Evolutionary conservation across 2,329 filamentous ascomycete genomes (phyloP).

Genomic region (Xylariomycetidae sp.): DNA sequence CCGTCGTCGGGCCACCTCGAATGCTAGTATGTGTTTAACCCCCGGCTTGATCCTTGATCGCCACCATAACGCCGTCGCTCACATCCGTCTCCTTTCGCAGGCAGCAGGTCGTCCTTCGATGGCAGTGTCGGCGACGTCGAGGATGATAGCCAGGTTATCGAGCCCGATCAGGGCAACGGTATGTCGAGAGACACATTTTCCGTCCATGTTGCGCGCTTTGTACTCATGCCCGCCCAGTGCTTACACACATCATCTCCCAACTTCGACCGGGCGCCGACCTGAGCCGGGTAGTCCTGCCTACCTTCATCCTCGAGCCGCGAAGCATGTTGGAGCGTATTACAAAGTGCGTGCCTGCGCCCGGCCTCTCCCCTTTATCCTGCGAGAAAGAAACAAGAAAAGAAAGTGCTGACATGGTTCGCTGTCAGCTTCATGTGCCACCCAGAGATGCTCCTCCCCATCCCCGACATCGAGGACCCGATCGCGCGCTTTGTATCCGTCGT

Average conservation of each 20-base stretch:
- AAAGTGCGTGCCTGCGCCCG: conserved; percentile 83
- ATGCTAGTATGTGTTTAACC: conserved; percentile 1
- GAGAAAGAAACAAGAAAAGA: conserved; percentile 1
- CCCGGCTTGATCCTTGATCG: conserved; percentile 7
- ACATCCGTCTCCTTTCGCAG: no score
- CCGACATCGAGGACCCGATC: conserved; percentile 81
- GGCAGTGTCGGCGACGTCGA: conserved; percentile 49
- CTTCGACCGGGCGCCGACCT: conserved; percentile 91
- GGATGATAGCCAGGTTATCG: conserved; percentile 75
- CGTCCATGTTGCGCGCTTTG: not conserved
- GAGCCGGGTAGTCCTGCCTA: conserved; percentile 89
- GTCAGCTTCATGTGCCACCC: conserved; percentile 97
- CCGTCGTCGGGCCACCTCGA: not conserved
- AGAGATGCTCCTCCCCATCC: conserved; percentile 86
- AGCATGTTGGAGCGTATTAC: conserved; percentile 99
- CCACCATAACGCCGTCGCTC: no score
- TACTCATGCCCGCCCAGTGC: conserved; percentile 55
- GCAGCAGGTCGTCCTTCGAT: conserved; percentile 45
- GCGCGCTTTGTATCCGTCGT: conserved; percentile 91
- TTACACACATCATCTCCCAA: conserved; percentile 96
- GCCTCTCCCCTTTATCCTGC: no score
- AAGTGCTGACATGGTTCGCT: conserved; percentile 11
- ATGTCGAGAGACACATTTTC: conserved; percentile 30
- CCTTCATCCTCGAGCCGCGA: conserved; percentile 94
- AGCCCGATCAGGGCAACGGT: conserved; percentile 94